A percentile compares a stretch with the other conserved stretches of the same genome.
Conservation (phyloP, 2,329 filamentous ascomycete species). For the Alternaria panax region DNA sequence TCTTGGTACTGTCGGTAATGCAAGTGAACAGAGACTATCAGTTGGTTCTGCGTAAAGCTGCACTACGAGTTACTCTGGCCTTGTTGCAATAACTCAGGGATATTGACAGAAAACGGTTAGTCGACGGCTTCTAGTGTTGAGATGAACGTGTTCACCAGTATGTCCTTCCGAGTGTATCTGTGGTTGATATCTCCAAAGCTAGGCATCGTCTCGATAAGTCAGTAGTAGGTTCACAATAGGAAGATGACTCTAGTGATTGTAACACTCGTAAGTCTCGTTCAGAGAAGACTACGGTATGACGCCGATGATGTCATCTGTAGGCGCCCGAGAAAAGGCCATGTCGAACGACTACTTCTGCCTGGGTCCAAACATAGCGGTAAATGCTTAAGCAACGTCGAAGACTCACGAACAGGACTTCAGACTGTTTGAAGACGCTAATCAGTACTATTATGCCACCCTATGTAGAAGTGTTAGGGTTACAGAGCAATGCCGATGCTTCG, state of each 20-base stretch:
- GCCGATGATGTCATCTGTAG: background rate
- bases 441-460: background rate
- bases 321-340: background rate
- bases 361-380: background rate
- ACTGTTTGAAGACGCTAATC: background rate
- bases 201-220: background rate
- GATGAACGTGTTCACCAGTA: background rate
- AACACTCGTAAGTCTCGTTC: background rate
- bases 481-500: background rate
- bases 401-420: background rate
- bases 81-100: background rate
- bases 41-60: background rate
- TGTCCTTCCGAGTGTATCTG: background rate
- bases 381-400: background rate
- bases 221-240: background rate
- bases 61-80: background rate
- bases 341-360: background rate
- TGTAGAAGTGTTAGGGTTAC: background rate
- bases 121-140: background rate
- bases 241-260: background rate
- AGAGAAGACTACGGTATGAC: background rate
- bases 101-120: background rate
- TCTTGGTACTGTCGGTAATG: background rate
- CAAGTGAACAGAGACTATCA: background rate
- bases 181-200: background rate